Percentiles rank a stretch among this genome's conserved stretches.
phyloP scores from a whole-genome alignment of 768 basidiomycete species.

The Mycena leptocephala region DNA sequence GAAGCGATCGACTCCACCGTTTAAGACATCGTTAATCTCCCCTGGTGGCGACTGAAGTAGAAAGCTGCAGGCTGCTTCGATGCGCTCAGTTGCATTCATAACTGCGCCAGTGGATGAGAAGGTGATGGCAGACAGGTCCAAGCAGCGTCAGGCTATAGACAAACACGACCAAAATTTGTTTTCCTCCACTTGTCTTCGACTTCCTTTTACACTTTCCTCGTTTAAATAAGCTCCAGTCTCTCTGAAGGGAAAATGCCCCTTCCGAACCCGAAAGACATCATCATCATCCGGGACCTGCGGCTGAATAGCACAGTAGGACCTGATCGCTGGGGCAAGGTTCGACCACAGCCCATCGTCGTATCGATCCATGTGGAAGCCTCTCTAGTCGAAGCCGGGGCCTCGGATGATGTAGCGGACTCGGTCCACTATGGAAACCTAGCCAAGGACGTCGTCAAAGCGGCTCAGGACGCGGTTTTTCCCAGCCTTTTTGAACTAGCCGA shows the following conservation, averaged over 20 bases:
- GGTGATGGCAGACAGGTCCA: constrained; percentile 7
- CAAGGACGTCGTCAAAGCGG: constrained; percentile 59
- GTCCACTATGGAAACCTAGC: constrained; percentile 78
- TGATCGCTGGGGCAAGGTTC: constrained; percentile 67
- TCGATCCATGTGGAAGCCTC: constrained; percentile 61
- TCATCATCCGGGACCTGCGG: constrained; percentile 17
- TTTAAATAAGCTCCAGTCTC: too few relatives aligned
- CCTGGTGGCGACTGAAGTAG: constrained; percentile 94
- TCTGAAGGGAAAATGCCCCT: too few relatives aligned
- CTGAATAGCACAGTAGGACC: constrained; percentile 45
- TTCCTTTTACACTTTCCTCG: too few relatives aligned
- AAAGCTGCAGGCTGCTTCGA: constrained; percentile 84
- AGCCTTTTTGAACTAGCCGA: constrained; percentile 50
- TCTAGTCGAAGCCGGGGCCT: constrained; percentile 60
- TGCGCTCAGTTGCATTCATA: constrained; percentile 78
- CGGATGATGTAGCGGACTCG: constrained; percentile 70
- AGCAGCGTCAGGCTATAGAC: background rate
- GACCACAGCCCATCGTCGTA: constrained; percentile 68
- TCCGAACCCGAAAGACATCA: constrained; percentile 2
- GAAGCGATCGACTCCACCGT: constrained; percentile 68
- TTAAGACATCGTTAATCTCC: constrained; percentile 96
- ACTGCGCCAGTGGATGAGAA: constrained; percentile 1
- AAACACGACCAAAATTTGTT: background rate
- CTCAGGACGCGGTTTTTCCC: constrained; percentile 45
- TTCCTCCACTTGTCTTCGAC: too few relatives aligned